Base-by-base conservation (phyloP, 2,329 filamentous ascomycete genomes). In the Pestalotiopsis sp. region DNA sequence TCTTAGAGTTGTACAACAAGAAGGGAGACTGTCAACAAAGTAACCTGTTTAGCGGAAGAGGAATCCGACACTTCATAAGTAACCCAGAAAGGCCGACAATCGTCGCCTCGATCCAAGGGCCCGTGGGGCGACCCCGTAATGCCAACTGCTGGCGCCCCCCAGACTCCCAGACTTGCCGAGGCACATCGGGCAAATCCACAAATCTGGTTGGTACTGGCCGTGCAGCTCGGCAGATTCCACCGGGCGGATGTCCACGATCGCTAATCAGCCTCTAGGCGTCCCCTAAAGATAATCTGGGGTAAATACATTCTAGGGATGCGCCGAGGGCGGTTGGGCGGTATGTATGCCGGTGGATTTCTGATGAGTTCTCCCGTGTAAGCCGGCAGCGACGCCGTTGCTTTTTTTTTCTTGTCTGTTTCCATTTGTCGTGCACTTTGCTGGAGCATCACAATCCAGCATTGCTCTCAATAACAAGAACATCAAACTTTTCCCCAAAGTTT, bases 141-240 rank as follows among this genome's bases (percentile, higher is more conserved):
- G 25, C n/a, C 59, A 25, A 40, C 31, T 27, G 57, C 25, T 27
- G 59, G 59, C 59, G n/a, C 27, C 14, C n/a, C 12, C 31, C n/a
- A 13, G 17, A 25, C 20, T 14, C 59, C 27, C 36, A 27, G 59
- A 62, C 59, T 62, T 62, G 59, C 59, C 59, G 59, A 62, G 59
- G 59, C 59, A 62, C 59, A 40, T 62, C 59, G 59, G 59, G 59
- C 59, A 27, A 59, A 36, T 36, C 57, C 27, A 59, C 23, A 59
- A 59, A 27, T 27, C 14, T 27, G 27, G 57, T 36, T 36, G 23
- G 23, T 27, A 27, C 23, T 36, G 57, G 57, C 23, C 23, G 57
- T 27, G 23, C 27, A 59, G 20, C 17, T 27, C 57, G 57, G 57
- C 57, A 59, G 57, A 59, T 59, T 59, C 57, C 57, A 59, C 17